phyloP scores from a whole-genome alignment of 257 asterid genomes.

The Rauvolfia tetraphylla region DNA sequence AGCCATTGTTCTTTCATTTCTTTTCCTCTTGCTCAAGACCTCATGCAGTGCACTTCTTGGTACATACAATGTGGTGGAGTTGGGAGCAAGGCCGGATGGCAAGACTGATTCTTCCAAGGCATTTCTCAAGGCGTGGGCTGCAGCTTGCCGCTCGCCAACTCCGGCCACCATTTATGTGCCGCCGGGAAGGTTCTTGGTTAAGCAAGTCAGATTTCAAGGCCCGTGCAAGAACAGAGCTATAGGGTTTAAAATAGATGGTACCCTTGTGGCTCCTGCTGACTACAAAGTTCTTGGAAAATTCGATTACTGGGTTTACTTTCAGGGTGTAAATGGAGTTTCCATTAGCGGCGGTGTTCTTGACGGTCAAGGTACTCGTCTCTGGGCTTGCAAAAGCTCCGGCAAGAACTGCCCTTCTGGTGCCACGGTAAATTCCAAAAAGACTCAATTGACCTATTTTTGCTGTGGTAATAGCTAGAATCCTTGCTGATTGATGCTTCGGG shows the following conservation, averaged over 20 bases:
- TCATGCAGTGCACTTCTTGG: not conserved
- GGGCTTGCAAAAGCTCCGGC: conserved; percentile 23
- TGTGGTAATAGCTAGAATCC: too few relatives aligned
- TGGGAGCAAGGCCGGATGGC: conserved; percentile 21
- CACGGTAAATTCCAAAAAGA: conserved; percentile 15
- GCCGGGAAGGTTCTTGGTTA: conserved; percentile 34
- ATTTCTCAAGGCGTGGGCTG: conserved; percentile 24
- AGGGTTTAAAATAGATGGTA: conserved; percentile 15
- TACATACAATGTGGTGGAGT: conserved; percentile 18
- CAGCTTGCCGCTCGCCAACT: conserved; percentile 39
- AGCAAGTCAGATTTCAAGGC: conserved; percentile 11
- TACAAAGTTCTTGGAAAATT: conserved; percentile 17
- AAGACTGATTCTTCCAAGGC: conserved; percentile 17
- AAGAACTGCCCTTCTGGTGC: conserved; percentile 23
- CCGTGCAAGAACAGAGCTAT: conserved; percentile 13
- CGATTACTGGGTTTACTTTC: conserved; percentile 15
- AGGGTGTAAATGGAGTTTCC: conserved; percentile 17
- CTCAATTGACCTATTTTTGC: not conserved
- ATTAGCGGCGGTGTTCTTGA: conserved; percentile 21
- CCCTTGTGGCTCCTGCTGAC: conserved; percentile 24
- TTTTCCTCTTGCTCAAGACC: not conserved
- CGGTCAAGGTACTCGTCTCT: conserved; percentile 22
- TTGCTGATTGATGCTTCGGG: too few relatives aligned
- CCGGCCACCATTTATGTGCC: conserved; percentile 48
- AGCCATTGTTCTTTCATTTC: not conserved